A percentile compares a stretch with the other conserved stretches of the same genome.
phyloP scores from a whole-genome alignment of 1,139 yeast genomes.

The Candida sp. region DNA sequence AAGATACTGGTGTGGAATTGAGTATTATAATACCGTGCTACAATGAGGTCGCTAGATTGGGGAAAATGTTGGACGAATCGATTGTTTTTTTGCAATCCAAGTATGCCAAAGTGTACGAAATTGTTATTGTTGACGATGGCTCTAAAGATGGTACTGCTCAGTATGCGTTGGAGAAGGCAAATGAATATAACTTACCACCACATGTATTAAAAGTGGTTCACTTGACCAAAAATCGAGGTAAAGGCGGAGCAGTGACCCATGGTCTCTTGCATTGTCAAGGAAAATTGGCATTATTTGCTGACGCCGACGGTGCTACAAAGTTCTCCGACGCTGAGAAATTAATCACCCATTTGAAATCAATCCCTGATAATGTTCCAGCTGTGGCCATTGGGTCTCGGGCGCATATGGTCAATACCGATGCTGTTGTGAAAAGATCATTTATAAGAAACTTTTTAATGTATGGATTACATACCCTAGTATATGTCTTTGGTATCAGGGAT shows the following conservation, averaged over 20 bases:
- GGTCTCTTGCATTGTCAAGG: constrained; percentile 83
- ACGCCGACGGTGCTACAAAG: constrained; percentile 95
- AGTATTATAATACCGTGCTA: constrained; percentile 90
- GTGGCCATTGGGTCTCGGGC: constrained; percentile 93
- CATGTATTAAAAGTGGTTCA: constrained; percentile 67
- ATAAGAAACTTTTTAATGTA: constrained; percentile 91
- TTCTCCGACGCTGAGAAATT: constrained; percentile 68
- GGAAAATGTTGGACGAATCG: constrained; percentile 76
- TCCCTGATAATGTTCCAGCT: constrained; percentile 37
- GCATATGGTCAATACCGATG: constrained; percentile 95
- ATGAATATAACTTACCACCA: constrained; percentile 44
- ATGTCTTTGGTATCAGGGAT: constrained; percentile 80
- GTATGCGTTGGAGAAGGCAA: constrained; percentile 68
- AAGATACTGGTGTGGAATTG: constrained; percentile 39
- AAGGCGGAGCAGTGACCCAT: constrained; percentile 98
- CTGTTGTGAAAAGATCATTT: constrained; percentile 89
- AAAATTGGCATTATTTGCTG: constrained; percentile 77
- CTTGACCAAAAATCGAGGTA: constrained; percentile 78
- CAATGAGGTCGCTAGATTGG: constrained; percentile 76
- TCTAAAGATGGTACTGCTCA: constrained; percentile 77
- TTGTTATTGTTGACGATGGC: constrained; percentile 89
- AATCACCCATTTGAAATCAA: constrained; percentile 31
- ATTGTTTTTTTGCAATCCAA: constrained; percentile 48
- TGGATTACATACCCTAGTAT: constrained; percentile 84
- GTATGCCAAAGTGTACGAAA: constrained; percentile 54